Percentiles rank a stretch among this genome's conserved stretches.
Conservation (phyloP, 495 filamentous ascomycete genomes). For the Delitschia confertaspora region DNA sequence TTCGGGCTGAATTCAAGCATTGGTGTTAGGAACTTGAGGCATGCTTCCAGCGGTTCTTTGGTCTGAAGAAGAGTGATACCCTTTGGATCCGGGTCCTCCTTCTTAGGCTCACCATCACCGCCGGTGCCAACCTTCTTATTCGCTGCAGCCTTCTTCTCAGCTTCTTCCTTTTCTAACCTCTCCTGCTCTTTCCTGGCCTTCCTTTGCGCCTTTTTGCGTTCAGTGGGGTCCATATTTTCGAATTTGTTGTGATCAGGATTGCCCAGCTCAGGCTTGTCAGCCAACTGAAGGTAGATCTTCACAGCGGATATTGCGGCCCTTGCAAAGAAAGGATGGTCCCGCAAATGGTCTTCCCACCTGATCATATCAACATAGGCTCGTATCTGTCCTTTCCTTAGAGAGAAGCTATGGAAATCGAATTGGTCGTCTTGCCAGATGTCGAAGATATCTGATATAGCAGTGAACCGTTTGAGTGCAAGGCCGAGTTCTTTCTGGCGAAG, state of each 20-base stretch:
- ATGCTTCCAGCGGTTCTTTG: slow-evolving; percentile 71
- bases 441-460: slow-evolving; percentile 80
- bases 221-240: slow-evolving; percentile 52
- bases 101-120: slow-evolving; percentile 47
- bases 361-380: slow-evolving; percentile 93
- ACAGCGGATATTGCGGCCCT: slow-evolving; percentile 78
- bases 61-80: slow-evolving; percentile 71
- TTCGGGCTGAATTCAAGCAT: slow-evolving; percentile 75
- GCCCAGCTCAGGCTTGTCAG: slow-evolving; percentile 64
- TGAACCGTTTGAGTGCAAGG: slow-evolving; percentile 84
- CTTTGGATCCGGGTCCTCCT: slow-evolving; percentile 82
- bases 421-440: slow-evolving; percentile 97
- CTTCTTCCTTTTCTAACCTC: slow-evolving; percentile 70
- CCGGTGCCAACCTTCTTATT: slow-evolving; percentile 44
- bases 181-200: slow-evolving; percentile 91
- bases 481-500: slow-evolving; percentile 72
- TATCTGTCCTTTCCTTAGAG: slow-evolving; percentile 87
- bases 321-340: slow-evolving; percentile 87
- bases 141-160: slow-evolving; percentile 69
- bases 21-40: slow-evolving; percentile 75
- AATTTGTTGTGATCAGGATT: slow-evolving; percentile 45
- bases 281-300: slow-evolving; percentile 67
- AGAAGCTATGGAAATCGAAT: slow-evolving; percentile 98
- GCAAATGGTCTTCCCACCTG: slow-evolving; percentile 83
- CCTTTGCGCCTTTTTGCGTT: slow-evolving; percentile 87